phyloP scores from a whole-genome alignment of 192 early-diverging fungal genomes.

The Coemansia sp. region DNA sequence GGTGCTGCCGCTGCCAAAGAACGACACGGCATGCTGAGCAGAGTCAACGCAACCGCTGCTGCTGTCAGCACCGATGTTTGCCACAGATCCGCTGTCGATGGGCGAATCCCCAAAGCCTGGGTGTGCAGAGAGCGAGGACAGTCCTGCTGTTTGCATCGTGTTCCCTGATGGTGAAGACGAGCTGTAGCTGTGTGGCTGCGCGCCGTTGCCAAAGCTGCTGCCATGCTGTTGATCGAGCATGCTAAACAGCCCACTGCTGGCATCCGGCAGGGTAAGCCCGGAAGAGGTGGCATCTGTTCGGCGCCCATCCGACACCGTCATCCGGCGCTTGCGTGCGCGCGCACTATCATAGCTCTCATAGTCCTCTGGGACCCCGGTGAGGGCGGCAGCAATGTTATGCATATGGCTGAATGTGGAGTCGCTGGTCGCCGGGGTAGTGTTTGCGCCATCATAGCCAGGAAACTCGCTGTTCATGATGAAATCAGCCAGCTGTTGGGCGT shows the following conservation, averaged over 20 bases:
- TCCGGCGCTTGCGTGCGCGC: slow-evolving; percentile 49
- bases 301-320: slow-evolving; percentile 47
- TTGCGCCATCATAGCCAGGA: slow-evolving; percentile 41
- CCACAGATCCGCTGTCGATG: slow-evolving; percentile 15
- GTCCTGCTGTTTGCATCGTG: slow-evolving; percentile 4
- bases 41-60: neutral
- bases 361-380: slow-evolving; percentile 30
- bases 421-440: slow-evolving; percentile 25
- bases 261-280: slow-evolving; percentile 25
- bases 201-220: slow-evolving; percentile 2
- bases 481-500: slow-evolving; percentile 52
- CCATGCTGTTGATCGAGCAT: slow-evolving; percentile 42
- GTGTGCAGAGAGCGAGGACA: slow-evolving; percentile 37
- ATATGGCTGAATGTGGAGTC: slow-evolving; percentile 27
- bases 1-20: neutral
- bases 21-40: slow-evolving; percentile 8
- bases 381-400: slow-evolving; percentile 24
- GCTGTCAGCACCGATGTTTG: slow-evolving; percentile 13
- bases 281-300: slow-evolving; percentile 21
- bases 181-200: slow-evolving; percentile 2
- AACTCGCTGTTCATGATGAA: slow-evolving; percentile 56
- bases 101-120: slow-evolving; percentile 31
- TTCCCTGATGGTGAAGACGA: neutral
- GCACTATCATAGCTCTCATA: slow-evolving; percentile 53
- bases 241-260: slow-evolving; percentile 36